phyloP scores from a whole-genome alignment of 2,329 filamentous ascomycete genomes.

The Calonectria multiphialidica region DNA sequence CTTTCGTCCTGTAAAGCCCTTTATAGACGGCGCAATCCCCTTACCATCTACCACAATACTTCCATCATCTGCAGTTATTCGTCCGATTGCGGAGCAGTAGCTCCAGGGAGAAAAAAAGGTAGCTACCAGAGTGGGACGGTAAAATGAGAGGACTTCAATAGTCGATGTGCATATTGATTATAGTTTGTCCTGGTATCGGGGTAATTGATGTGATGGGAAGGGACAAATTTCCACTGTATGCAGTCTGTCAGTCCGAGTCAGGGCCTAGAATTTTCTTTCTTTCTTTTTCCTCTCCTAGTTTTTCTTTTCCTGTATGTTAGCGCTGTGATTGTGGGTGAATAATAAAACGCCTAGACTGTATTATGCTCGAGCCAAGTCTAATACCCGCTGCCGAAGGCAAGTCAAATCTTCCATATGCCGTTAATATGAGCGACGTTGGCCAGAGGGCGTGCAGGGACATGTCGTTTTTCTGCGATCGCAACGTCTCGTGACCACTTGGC shows the following conservation, averaged over 20 bases:
- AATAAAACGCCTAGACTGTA: background rate
- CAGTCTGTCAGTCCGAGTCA: background rate
- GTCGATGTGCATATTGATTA: conserved; percentile 22
- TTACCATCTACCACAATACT: conserved; percentile 17
- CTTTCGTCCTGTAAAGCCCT: conserved; percentile 43
- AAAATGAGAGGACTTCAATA: background rate
- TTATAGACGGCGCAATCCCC: background rate
- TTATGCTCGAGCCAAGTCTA: background rate
- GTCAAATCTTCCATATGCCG: background rate
- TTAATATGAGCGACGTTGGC: background rate
- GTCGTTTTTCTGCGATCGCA: background rate
- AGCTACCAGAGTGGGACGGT: background rate
- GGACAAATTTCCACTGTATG: background rate
- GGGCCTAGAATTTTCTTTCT: background rate
- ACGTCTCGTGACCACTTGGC: background rate
- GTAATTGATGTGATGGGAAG: background rate
- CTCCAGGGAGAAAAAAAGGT: background rate
- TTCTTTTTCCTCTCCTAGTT: background rate
- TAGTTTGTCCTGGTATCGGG: background rate
- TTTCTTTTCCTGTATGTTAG: background rate
- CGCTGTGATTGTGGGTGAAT: background rate
- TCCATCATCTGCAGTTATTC: conserved; percentile 3
- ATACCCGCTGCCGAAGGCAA: background rate
- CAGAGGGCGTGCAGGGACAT: background rate
- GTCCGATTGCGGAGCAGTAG: background rate